These are phyloP conservation scores for Cystobasidiaceae sp. DNA, from an alignment of 1,284 basidiomycete species.

Conservation along the genomic window DNA sequence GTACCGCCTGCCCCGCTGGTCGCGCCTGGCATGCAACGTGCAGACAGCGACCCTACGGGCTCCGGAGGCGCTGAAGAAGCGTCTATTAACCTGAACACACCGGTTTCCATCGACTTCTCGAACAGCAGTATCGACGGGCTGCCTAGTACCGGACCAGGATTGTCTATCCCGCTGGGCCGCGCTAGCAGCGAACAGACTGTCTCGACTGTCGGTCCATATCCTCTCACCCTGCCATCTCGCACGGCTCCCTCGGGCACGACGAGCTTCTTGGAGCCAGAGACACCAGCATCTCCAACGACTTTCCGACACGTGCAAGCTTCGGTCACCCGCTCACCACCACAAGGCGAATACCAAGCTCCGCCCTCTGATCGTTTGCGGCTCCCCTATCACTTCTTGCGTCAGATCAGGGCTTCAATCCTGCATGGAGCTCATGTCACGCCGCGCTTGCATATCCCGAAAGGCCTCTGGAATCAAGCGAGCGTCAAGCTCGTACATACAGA, in stretches of 20 bases:
- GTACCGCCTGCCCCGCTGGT: not conserved
- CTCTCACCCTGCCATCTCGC: not conserved
- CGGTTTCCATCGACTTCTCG: not conserved
- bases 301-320: not conserved
- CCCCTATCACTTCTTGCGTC: constrained; percentile 59
- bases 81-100: not conserved
- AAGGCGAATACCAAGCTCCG: constrained; percentile 50
- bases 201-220: not conserved
- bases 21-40: constrained; percentile 3
- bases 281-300: constrained; percentile 22
- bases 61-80: not conserved
- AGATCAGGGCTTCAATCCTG: constrained; percentile 67
- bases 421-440: constrained; percentile 78
- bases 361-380: constrained; percentile 64
- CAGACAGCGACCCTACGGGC: constrained; percentile 15
- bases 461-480: constrained; percentile 78
- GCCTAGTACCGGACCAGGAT: not conserved
- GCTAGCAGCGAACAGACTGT: not conserved
- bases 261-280: constrained; percentile 28
- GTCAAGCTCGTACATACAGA: constrained; percentile 72
- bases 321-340: not conserved
- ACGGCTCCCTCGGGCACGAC: not conserved
- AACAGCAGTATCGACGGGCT: not conserved
- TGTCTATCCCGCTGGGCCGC: not conserved
- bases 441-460: constrained; percentile 76